Conservation (phyloP, 2,329 filamentous ascomycete species). For the Penicillium brasilianum region DNA sequence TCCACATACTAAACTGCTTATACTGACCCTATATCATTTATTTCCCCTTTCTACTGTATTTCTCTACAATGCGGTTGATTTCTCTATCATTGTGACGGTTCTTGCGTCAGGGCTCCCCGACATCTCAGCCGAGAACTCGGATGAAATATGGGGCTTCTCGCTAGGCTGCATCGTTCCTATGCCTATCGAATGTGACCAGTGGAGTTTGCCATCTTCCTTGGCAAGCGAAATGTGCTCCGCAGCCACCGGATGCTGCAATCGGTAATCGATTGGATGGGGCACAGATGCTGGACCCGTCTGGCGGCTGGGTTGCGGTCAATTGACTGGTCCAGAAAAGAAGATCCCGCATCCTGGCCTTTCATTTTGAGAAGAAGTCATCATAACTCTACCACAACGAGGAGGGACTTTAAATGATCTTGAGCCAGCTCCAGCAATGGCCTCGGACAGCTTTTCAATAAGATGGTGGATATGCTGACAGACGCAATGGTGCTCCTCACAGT, state of each 20-base stretch:
- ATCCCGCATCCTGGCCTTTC: neutral
- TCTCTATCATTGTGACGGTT: neutral
- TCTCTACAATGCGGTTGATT: neutral
- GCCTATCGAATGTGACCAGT: conserved; percentile 23
- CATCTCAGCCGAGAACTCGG: conserved; percentile 18
- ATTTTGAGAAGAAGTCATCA: neutral
- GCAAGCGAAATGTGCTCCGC: conserved; percentile 7
- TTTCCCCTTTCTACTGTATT: neutral
- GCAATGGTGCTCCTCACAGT: neutral
- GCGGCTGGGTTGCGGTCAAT: neutral
- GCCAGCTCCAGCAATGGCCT: neutral
- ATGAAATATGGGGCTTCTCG: conserved; percentile 24
- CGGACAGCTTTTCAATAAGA: neutral
- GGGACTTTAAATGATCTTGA: neutral
- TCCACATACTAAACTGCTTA: neutral
- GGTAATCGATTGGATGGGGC: neutral
- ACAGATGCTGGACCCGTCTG: neutral
- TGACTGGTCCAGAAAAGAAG: neutral
- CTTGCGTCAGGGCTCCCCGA: conserved; percentile 16
- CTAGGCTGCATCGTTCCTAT: conserved; percentile 32
- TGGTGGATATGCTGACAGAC: neutral
- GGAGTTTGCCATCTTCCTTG: conserved; percentile 20
- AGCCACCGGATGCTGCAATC: conserved; percentile 15
- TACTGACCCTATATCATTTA: too few relatives aligned
- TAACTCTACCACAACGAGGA: neutral